Conservation (phyloP, 495 filamentous ascomycete species). For the Penicillium pulvis region DNA sequence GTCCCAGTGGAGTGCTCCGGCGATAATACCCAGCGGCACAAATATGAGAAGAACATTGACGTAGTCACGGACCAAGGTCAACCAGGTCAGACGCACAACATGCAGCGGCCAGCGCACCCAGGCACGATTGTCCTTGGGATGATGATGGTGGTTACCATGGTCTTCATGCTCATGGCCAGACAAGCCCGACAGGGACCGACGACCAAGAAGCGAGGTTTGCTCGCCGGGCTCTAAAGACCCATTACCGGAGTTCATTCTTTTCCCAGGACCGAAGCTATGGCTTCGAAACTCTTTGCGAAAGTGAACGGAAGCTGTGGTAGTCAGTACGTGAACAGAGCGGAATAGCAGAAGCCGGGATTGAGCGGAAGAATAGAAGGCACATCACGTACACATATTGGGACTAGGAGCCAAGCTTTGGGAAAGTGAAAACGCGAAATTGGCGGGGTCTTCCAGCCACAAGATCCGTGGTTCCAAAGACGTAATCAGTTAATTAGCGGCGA, state of each 20-base stretch:
- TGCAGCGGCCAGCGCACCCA: constrained; percentile 61
- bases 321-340: neutral
- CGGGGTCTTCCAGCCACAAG: constrained; percentile 25
- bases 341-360: constrained; percentile 1
- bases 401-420: constrained; percentile 13
- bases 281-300: constrained; percentile 37
- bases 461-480: constrained; percentile 16
- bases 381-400: constrained; percentile 20
- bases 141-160: constrained; percentile 23
- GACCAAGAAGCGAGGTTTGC: constrained; percentile 34
- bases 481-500: constrained; percentile 1
- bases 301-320: constrained; percentile 27
- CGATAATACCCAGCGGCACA: constrained; percentile 85
- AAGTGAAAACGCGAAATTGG: constrained; percentile 16
- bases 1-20: constrained; percentile 71
- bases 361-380: constrained; percentile 11
- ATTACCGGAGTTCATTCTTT: constrained; percentile 39
- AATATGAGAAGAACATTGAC: constrained; percentile 87
- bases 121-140: constrained; percentile 37
- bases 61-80: constrained; percentile 65
- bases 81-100: constrained; percentile 51
- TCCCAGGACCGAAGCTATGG: constrained; percentile 34
- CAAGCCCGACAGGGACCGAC: constrained; percentile 25
- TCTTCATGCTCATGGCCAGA: constrained; percentile 16
- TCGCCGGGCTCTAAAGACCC: constrained; percentile 33